Evolutionary conservation across 2,329 filamentous ascomycete species (phyloP), one percentile per base, ranked within the genome.

Genomic region (Stagonosporopsis rhizophila): DNA sequence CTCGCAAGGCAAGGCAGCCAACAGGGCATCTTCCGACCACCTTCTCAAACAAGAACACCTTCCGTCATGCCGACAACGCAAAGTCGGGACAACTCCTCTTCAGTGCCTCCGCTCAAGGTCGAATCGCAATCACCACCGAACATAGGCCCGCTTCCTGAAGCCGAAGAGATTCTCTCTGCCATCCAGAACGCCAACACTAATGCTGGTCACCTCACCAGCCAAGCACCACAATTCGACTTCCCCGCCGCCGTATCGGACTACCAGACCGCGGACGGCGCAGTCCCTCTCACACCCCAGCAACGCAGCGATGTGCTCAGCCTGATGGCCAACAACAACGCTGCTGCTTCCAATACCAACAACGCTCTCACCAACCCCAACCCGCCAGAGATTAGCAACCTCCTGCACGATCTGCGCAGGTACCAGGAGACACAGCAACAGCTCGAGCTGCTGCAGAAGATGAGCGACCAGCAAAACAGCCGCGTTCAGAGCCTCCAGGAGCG

Each of bases 401-500:
- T 85, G 74, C 82, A 83, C 1, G 78, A 80, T 14, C 78, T 91
- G 19, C 81, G 85, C 46, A 83, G 87, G 35, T 84, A 95, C 59
- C 85, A 82, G 41, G 85, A 85, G 58, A 93, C 89, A 4, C 84
- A 89, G 59, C 82, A 88, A 14, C 90, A 96, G 60, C 84, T 97
- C 25, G 90, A 95, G 47, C 84, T 89, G 27, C 82, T 98, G 2
- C 86, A 91, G 60, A 88, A 88, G 39, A 81, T 96, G 67, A 91
- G 96, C 70, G 85, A 86, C 22, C 87, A 94, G 57, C 92, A 96
- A 68, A 87, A 89, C 58, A 83, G 83, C 44, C 89, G 90, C 44
- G 89, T 97, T 1, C 86, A 90, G 59, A 87, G 90, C 55, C 81
- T 97, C 9, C 87, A 87, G 47, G 87, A 86, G 52, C 79, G 92